A percentile compares a stretch with the other conserved stretches of the same genome.
These are phyloP conservation scores for Hypoxylon perforatum DNA, from an alignment of 495 filamentous ascomycete genomes.

Conservation along the genomic window DNA sequence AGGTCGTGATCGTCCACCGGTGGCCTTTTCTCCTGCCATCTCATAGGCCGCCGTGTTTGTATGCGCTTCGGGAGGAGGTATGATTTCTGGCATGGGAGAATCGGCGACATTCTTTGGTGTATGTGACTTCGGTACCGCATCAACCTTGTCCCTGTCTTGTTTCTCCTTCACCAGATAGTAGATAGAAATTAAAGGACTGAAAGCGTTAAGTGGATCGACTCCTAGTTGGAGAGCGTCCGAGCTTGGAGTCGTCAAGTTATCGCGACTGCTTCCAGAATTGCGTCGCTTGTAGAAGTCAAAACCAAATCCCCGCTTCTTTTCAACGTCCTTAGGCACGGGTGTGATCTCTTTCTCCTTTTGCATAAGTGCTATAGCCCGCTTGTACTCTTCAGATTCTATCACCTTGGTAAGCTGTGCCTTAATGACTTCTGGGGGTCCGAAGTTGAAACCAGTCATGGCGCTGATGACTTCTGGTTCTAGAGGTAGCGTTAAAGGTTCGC, in stretches of 20 bases:
- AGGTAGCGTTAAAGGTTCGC: slow-evolving; percentile 86
- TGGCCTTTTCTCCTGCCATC: slow-evolving; percentile 81
- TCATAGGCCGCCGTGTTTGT: slow-evolving; percentile 87
- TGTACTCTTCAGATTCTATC: slow-evolving; percentile 92
- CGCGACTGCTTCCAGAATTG: slow-evolving; percentile 85
- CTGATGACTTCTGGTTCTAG: slow-evolving; percentile 84
- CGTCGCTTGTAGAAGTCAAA: slow-evolving; percentile 98
- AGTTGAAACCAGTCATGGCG: slow-evolving; percentile 98
- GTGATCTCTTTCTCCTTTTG: slow-evolving; percentile 73
- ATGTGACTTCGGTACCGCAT: slow-evolving; percentile 69
- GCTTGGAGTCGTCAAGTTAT: slow-evolving; percentile 88
- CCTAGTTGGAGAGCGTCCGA: slow-evolving; percentile 84
- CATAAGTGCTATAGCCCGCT: slow-evolving; percentile 74
- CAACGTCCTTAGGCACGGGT: slow-evolving; percentile 69
- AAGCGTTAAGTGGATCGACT: slow-evolving; percentile 91
- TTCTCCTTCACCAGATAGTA: slow-evolving; percentile 98
- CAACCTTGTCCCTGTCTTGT: slow-evolving; percentile 79
- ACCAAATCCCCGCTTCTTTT: slow-evolving; percentile 86
- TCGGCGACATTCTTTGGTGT: slow-evolving; percentile 63
- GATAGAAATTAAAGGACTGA: slow-evolving; percentile 89
- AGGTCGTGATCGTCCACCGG: slow-evolving; percentile 80
- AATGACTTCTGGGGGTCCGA: slow-evolving; percentile 87
- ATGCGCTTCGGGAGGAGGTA: slow-evolving; percentile 86
- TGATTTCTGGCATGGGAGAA: slow-evolving; percentile 70
- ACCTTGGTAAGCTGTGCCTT: slow-evolving; percentile 81